Evolutionary conservation across 2,329 filamentous ascomycete genomes (phyloP), one percentile per base, ranked within the genome.

Genomic region (Cephalotrichum gorgonifer): DNA sequence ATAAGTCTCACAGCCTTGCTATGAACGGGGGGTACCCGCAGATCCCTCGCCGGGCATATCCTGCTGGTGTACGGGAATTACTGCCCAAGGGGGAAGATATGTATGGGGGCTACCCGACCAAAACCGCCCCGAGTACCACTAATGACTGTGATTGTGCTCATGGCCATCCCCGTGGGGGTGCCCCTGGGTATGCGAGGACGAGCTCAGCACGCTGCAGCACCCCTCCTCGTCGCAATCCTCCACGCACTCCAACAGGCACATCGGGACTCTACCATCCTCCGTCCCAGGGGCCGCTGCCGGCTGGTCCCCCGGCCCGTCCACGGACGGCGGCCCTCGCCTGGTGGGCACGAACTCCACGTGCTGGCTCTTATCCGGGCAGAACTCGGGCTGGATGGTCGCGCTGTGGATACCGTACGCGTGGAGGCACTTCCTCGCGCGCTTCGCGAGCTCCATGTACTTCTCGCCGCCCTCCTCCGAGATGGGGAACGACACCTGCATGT

Each of bases 331-430:
- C 6, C 62, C 59, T 67, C 64, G 4, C 64, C 62, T 15, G n/a
- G 27, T 5, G 12, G 62, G 61, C 47, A 68, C 64, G 3, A 65
- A 62, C 14, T 62, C 56, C 35, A 69, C 67, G 49, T 59, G 62
- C 54, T 72, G 74, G 47, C 65, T 63, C 38, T 67, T 60, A 54
- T 79, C 78, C 25, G 79, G 64, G 54, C 78, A 81, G 57, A 83
- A 98, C 65, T 98, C 93, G 6, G 93, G 93, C 66, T 98, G 93
- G 57, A 98, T 97, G 12, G 93, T 98, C 31, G 89, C 91, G 33
- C 87, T 94, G 70, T 98, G 93, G 55, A 98, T 97, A 50, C 93
- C 91, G 58, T 95, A 96, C 31, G 81, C 90, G 65, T 98, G 93
- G 3, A 98, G 80, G 60, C 93, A 98, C 60, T 83, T 83, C 44